Conservation (phyloP, 305 asterid species). For the Solanum hybrid region DNA sequence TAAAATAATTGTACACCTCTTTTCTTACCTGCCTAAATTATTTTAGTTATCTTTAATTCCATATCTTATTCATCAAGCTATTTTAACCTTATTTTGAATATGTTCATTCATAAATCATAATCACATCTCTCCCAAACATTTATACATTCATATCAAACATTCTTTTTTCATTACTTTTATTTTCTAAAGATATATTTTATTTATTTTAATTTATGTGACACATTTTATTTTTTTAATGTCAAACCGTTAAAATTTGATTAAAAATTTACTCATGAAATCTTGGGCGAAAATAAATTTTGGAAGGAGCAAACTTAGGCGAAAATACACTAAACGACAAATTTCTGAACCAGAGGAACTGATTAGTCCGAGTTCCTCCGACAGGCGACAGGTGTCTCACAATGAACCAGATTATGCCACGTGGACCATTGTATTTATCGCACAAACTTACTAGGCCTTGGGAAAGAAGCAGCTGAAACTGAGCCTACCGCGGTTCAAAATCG, state of each 20-base stretch:
- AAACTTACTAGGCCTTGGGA: neutral
- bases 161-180: neutral
- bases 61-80: neutral
- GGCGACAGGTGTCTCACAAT: constrained; percentile 51
- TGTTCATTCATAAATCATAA: neutral
- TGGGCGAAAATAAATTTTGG: neutral
- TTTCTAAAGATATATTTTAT: too few relatives aligned
- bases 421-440: constrained; percentile 24
- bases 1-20: neutral
- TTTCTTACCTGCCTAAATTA: neutral
- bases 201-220: too few relatives aligned
- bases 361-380: constrained; percentile 47
- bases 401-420: constrained; percentile 38
- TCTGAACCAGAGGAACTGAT: constrained; percentile 5
- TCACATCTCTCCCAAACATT: neutral
- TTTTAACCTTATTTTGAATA: neutral
- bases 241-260: too few relatives aligned
- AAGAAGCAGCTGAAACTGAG: neutral
- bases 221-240: too few relatives aligned
- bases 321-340: constrained; percentile 21
- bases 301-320: neutral
- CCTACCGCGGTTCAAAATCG: too few relatives aligned
- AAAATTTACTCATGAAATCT: too few relatives aligned
- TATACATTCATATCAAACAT: neutral
- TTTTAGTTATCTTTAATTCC: neutral